Evolutionary conservation across 2,329 filamentous ascomycete genomes (phyloP).

Genomic region (Proliferodiscus dingleyae): DNA sequence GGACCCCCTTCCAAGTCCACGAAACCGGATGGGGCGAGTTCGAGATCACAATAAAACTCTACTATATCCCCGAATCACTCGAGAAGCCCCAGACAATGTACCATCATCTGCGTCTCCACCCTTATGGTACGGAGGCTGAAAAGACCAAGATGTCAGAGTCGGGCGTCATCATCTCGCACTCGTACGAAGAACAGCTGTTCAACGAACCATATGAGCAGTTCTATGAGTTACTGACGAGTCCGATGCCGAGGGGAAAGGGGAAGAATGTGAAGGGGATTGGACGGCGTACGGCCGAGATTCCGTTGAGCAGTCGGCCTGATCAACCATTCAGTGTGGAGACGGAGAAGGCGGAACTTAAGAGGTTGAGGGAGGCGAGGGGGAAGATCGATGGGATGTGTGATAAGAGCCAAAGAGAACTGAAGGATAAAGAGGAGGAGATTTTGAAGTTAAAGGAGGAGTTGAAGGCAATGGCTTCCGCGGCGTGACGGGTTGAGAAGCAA

Average conservation of each 20-base stretch:
- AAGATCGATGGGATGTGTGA: conserved; percentile 48
- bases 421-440: conserved; percentile 24
- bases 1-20: conserved; percentile 72
- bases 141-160: conserved; percentile 51
- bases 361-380: conserved; percentile 57
- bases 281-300: conserved; percentile 71
- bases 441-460: conserved; percentile 17
- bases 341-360: conserved; percentile 58
- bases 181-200: conserved; percentile 92
- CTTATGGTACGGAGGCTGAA: conserved; percentile 78
- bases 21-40: conserved; percentile 99
- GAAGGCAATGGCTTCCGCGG: neutral
- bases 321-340: conserved; percentile 71
- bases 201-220: conserved; percentile 94
- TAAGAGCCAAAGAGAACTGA: conserved; percentile 20
- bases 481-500: too few species aligned
- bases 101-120: conserved; percentile 86
- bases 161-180: conserved; percentile 69
- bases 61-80: conserved; percentile 79
- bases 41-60: conserved; percentile 90
- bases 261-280: conserved; percentile 49
- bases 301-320: conserved; percentile 58
- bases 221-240: conserved; percentile 77
- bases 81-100: conserved; percentile 97
- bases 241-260: conserved; percentile 50